phyloP scores from a whole-genome alignment of 768 basidiomycete species.

The Daedaleopsis sinensis region DNA sequence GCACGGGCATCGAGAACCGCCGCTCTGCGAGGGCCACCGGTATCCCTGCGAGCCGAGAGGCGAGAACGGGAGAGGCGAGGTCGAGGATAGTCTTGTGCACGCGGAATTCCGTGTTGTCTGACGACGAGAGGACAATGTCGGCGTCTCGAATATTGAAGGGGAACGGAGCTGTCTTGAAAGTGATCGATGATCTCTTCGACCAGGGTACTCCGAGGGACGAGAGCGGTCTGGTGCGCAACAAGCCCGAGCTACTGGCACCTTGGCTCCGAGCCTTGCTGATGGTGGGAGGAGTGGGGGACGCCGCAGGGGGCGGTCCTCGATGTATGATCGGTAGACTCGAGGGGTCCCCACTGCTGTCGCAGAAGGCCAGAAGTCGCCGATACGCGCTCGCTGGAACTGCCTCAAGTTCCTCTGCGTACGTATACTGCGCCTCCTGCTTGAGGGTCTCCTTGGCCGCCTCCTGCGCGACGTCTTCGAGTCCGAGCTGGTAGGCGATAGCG shows the following conservation, averaged over 20 bases:
- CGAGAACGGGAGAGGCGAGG: conserved; percentile 62
- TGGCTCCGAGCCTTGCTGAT: background rate
- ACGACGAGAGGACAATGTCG: conserved; percentile 51
- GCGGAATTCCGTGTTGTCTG: conserved; percentile 51
- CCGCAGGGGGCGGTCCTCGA: background rate
- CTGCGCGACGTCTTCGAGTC: conserved; percentile 34
- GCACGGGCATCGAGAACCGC: conserved; percentile 17
- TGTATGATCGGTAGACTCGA: background rate
- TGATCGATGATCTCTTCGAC: too few species aligned
- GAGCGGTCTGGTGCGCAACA: too few species aligned
- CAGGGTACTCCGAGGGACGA: too few species aligned
- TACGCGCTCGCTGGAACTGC: conserved; percentile 13
- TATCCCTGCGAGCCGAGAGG: conserved; percentile 55
- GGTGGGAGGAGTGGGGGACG: background rate
- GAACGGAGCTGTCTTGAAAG: background rate
- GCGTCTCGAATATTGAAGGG: conserved; percentile 48
- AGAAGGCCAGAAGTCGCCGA: conserved; percentile 10
- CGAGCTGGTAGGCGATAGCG: conserved; percentile 37
- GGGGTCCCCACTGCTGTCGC: background rate
- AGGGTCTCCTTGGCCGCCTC: conserved; percentile 8
- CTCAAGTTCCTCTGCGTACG: conserved; percentile 11
- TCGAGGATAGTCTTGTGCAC: conserved; percentile 56
- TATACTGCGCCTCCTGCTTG: background rate
- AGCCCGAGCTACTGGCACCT: too few species aligned
- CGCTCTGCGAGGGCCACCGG: conserved; percentile 34